Evolutionary conservation across 495 filamentous ascomycete genomes (phyloP).

Genomic region (Xeromyces bisporus): DNA sequence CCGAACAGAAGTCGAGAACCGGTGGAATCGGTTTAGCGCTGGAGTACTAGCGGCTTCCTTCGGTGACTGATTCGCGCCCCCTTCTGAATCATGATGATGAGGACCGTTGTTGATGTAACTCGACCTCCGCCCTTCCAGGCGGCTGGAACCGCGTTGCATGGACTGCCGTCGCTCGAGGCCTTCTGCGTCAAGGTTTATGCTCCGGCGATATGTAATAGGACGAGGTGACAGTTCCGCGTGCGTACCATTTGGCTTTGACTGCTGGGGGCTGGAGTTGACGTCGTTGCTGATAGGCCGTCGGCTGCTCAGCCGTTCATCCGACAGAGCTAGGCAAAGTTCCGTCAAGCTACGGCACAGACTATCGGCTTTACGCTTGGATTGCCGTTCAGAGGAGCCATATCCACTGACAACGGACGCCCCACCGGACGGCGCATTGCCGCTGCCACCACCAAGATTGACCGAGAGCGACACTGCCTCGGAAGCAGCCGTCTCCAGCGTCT

Average conservation of each 20-base stretch:
- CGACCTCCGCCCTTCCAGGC: constrained; percentile 54
- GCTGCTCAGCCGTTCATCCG: constrained; percentile 25
- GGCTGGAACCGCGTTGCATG: constrained; percentile 48
- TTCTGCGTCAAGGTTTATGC: constrained; percentile 28
- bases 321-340: constrained; percentile 76
- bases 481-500: constrained; percentile 64
- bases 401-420: constrained; percentile 38
- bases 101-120: constrained; percentile 26
- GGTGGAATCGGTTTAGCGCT: constrained; percentile 1
- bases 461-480: constrained; percentile 64
- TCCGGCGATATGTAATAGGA: constrained; percentile 18
- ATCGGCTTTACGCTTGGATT: constrained; percentile 77
- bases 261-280: constrained; percentile 8
- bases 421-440: constrained; percentile 47
- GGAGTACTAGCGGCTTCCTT: constrained; percentile 1
- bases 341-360: constrained; percentile 85
- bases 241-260: constrained; percentile 14
- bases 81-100: background rate
- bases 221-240: constrained; percentile 18
- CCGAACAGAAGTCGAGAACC: constrained; percentile 2
- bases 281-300: constrained; percentile 17
- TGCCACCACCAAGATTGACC: constrained; percentile 51
- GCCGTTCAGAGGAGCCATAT: constrained; percentile 48
- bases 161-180: constrained; percentile 17
- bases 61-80: constrained; percentile 10